phyloP scores from a whole-genome alignment of 371 early-diverging fungal species.

The Syncephalastrum sp. region DNA sequence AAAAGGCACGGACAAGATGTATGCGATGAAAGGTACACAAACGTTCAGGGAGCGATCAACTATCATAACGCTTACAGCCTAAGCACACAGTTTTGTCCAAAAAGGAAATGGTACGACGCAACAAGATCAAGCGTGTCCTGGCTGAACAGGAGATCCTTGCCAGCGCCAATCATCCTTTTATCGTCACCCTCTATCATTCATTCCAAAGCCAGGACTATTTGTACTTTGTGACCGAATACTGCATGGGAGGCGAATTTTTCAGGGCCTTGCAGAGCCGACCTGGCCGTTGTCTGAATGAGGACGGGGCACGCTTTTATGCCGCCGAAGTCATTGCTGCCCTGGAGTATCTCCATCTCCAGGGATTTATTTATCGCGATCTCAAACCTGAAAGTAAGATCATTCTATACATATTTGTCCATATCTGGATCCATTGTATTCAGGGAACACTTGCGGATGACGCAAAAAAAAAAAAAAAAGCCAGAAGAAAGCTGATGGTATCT shows the following conservation, averaged over 20 bases:
- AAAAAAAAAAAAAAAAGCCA: background rate
- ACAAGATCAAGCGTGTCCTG: slow-evolving; percentile 93
- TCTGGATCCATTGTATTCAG: too few species aligned
- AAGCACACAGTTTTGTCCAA: slow-evolving; percentile 73
- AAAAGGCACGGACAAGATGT: slow-evolving; percentile 76
- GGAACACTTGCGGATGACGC: background rate
- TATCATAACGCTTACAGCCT: background rate
- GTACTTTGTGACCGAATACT: slow-evolving; percentile 98
- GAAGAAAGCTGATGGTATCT: background rate
- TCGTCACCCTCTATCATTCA: slow-evolving; percentile 94
- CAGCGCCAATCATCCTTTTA: slow-evolving; percentile 93
- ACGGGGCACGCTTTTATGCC: slow-evolving; percentile 92
- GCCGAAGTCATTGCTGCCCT: slow-evolving; percentile 92
- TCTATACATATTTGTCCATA: too few species aligned
- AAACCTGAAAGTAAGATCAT: slow-evolving; percentile 92
- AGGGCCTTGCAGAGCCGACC: slow-evolving; percentile 77
- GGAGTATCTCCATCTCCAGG: slow-evolving; percentile 92
- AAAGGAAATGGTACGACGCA: slow-evolving; percentile 92
- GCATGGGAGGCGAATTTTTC: slow-evolving; percentile 98
- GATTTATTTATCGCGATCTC: slow-evolving; percentile 94
- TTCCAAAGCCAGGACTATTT: slow-evolving; percentile 94
- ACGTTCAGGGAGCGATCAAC: slow-evolving; percentile 1
- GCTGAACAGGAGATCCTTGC: slow-evolving; percentile 96
- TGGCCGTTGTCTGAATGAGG: slow-evolving; percentile 74
- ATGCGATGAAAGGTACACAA: slow-evolving; percentile 84